Percentiles rank a stretch among this genome's conserved stretches.
Conservation (phyloP, 2,329 filamentous ascomycete species). For the Talaromyces sp. region DNA sequence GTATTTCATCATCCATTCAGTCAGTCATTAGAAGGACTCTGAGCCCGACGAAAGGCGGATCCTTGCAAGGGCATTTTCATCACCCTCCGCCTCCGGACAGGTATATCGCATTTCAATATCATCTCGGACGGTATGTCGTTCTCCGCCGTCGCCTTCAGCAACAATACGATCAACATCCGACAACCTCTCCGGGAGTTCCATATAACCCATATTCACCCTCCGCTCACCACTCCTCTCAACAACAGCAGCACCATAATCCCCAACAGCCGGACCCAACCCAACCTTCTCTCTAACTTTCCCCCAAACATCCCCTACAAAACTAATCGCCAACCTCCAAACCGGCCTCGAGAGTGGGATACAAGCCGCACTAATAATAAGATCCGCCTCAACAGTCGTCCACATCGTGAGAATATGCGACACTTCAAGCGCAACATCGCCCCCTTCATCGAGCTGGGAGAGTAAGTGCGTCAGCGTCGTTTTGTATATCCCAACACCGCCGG, state of each 20-base stretch:
- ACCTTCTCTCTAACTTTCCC: no score
- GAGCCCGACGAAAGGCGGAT: neutral
- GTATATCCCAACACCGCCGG: slow-evolving; percentile 3
- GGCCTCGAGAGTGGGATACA: slow-evolving; percentile 13
- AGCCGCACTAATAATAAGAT: slow-evolving; percentile 1
- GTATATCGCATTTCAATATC: slow-evolving; percentile 2
- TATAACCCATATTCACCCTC: neutral
- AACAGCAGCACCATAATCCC: neutral
- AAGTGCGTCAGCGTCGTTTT: slow-evolving; percentile 1
- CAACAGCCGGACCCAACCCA: neutral
- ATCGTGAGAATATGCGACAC: neutral
- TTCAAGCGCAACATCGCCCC: neutral
- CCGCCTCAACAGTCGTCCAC: slow-evolving; percentile 8
- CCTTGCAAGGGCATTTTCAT: neutral
- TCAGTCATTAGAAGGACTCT: neutral
- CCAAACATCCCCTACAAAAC: neutral
- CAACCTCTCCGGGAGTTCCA: neutral
- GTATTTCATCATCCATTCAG: neutral
- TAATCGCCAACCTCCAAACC: neutral
- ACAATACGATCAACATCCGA: neutral
- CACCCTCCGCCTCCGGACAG: neutral
- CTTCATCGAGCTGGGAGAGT: neutral
- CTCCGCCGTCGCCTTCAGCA: neutral
- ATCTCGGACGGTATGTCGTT: neutral
- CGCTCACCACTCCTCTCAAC: neutral